Base-by-base conservation (phyloP, 106 monocot genomes). In the Dactylorhiza incarnata region DNA sequence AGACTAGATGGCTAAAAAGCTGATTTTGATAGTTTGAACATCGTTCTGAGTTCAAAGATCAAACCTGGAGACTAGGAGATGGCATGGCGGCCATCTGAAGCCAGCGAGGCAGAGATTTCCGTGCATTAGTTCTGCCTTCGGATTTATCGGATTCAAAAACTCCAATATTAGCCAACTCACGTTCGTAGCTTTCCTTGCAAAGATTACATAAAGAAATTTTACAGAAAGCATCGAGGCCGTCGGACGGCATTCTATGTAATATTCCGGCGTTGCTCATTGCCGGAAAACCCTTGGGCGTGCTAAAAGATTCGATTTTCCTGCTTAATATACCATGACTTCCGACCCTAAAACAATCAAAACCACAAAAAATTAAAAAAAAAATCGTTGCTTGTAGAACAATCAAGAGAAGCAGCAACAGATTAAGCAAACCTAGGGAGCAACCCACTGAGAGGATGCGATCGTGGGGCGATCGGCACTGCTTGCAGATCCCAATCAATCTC, bases 401-500 rank as follows among this genome's bases (percentile, higher is more conserved):
- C 72, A 9, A 49, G 66, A 76, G 16, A 68, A 20, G 48, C 53
- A 66, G 19, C 44, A 10, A 47, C 48, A 3, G 44, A 29, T 70
- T 44, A 46, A 13, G 8, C 14, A 55, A 11, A 85, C 87, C 93
- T 90, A 15, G 84, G 84, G 37, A 84, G 74, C 17, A 89, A 68
- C 26, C 79, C 76, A 45, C 82, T 19, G 23, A 75, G 24, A 2
- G 78, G 78, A 5, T 81, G 54, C 5, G 81, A 66, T 22, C 83
- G 72, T 20, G 93, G 78, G 8, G 91, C 76, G 71, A 93, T 87
- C 29, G 90, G 89, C 7, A 96, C 75, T 6, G 89, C 96, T 52
- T 93, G 86, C 19, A 96, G 75, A 54, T 93, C 90, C 96, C 96
- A 96, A 19, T 93, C 96, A 4, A 0, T 78, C 78, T 96, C 96